phyloP scores from a whole-genome alignment of 768 basidiomycete genomes.

The Amanita rimosa region DNA sequence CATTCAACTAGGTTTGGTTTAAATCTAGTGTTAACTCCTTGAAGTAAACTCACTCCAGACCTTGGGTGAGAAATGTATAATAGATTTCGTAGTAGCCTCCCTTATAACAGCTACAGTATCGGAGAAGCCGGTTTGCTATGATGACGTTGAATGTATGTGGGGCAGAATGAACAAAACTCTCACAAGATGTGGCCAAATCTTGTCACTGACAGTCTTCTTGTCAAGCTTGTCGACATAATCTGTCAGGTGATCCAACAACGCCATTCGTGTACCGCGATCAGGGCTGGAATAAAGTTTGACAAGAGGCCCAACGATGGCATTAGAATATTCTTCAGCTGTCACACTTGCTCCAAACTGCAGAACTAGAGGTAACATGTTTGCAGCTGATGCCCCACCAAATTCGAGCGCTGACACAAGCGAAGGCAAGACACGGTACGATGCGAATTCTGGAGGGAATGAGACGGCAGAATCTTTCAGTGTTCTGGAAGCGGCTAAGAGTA shows the following conservation, averaged over 20 bases:
- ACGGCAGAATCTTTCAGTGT: conserved; percentile 69
- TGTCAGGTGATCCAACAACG: conserved; percentile 73
- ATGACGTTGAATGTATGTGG: conserved; percentile 1
- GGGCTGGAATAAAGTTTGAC: conserved; percentile 80
- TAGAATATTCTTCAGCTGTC: conserved; percentile 57
- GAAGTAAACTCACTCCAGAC: conserved; percentile 24
- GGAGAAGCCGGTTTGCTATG: conserved; percentile 87
- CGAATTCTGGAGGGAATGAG: conserved; percentile 80
- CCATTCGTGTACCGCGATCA: conserved; percentile 91
- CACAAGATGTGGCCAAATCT: conserved; percentile 90
- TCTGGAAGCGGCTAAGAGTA: conserved; percentile 24
- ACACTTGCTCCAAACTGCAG: conserved; percentile 69
- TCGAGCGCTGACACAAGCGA: conserved; percentile 71
- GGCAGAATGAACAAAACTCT: conserved; percentile 14
- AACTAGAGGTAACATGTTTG: conserved; percentile 73
- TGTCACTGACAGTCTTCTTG: conserved; percentile 73
- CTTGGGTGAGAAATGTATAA: conserved; percentile 77
- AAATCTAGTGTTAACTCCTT: conserved; percentile 2
- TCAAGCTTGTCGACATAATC: conserved; percentile 85
- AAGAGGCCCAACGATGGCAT: conserved; percentile 63
- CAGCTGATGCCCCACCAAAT: conserved; percentile 67
- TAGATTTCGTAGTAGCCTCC: conserved; percentile 86
- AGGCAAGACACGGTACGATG: conserved; percentile 79
- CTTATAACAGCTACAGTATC: conserved; percentile 92
- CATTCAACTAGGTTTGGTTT: conserved; percentile 55